Evolutionary conservation across 2,329 filamentous ascomycete genomes (phyloP), one percentile per base, ranked within the genome.

Genomic region (Didymella keratinophila): DNA sequence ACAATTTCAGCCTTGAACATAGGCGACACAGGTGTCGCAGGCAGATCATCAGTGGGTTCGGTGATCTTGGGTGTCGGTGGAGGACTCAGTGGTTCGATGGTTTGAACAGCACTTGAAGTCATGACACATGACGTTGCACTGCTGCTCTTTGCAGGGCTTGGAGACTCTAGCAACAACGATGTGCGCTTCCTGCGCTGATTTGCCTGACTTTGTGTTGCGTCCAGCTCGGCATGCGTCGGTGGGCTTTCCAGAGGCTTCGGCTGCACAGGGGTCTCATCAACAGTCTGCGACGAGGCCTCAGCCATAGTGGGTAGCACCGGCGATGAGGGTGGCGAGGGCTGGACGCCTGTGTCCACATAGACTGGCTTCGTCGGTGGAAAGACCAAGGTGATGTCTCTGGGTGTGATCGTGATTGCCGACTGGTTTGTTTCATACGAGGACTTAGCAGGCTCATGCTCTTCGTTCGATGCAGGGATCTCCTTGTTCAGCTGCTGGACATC

Each of bases 301-400:
- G 61, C 46, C 67, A 68, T 67, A 11, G 61, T 41, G 9, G 72
- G 68, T n/a, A 75, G 63, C 21, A 80, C 80, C 56, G 92, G 92
- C 2, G 92, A 96, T 3, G 89, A 84, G 1, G 92, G 92, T 44
- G 92, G 93, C 32, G 92, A 95, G 70, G 86, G 95, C 74, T 97
- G 93, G 30, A 92, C 83, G 3, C 88, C 91, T n/a, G 84, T 85
- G 70, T 96, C 91, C 37, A 86, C 84, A 79, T 95, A 96, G 58
- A 82, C 63, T 34, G 75, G 73, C 50, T 68, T 72, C n/a, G 71
- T 68, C 47, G 73, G 73, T 47, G 72, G 69, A 45, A 73, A 76
- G 34, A 76, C 56, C 52, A 76, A 59, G 2, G 68, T 70, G 14
- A 72, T 60, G 21, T 72, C 69, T 48, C 63, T 68, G 27, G 70